phyloP scores from a whole-genome alignment of 768 basidiomycete genomes.

The Lentinula detonsa region DNA sequence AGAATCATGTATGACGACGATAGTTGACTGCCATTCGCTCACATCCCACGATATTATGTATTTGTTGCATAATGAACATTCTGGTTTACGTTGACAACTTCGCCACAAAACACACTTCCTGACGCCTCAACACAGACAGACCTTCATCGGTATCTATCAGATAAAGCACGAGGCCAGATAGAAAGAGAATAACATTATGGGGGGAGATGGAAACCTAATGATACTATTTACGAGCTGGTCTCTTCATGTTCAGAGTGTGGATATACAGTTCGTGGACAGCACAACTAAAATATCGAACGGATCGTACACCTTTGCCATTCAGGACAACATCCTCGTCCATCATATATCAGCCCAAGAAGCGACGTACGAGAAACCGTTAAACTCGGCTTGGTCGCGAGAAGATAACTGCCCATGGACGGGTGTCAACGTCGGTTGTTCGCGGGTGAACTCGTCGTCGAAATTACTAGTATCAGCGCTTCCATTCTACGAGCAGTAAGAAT shows the following conservation, averaged over 20 bases:
- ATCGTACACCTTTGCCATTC: conserved; percentile 8
- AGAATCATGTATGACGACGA: no score
- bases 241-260: conserved; percentile 31
- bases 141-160: no score
- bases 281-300: conserved; percentile 14
- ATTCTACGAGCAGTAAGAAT: conserved; percentile 38
- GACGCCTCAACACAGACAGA: no score
- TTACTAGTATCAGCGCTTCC: conserved; percentile 86
- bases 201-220: conserved; percentile 8
- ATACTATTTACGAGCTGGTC: conserved; percentile 19
- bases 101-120: no score
- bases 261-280: conserved; percentile 16
- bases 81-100: no score
- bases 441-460: conserved; percentile 96
- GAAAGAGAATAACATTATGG: conserved; percentile 9
- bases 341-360: conserved; percentile 58
- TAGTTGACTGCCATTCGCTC: no score
- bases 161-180: not conserved
- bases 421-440: conserved; percentile 93
- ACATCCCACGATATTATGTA: no score
- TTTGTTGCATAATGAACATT: no score
- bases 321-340: conserved; percentile 18
- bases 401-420: conserved; percentile 95
- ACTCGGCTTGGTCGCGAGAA: conserved; percentile 87
- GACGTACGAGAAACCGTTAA: conserved; percentile 97